Evolutionary conservation across 1,284 basidiomycete genomes (phyloP), one percentile per base, ranked within the genome.

Genomic region (Calocybe gambosa): DNA sequence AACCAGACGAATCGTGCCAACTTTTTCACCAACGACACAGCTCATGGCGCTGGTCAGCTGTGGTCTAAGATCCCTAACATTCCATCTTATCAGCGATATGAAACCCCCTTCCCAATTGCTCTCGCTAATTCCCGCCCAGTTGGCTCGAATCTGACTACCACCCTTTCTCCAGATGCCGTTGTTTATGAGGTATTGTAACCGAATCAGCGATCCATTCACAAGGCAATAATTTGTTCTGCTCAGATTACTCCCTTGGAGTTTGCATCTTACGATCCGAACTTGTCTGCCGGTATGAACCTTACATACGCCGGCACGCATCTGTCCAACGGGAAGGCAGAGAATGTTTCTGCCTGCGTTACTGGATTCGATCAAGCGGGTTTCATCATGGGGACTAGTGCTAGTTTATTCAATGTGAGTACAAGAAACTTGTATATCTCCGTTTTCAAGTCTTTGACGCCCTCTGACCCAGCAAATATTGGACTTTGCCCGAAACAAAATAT

Each of bases 291-390:
- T 59, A 69, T 77, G 56, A 78, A 81, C 51, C 60, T 80, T 28
- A 65, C 74, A 0, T 82, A 76, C 55, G 69, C 69, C 5, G 84
- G 84, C 9, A 85, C 84, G 0, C 69, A 73, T 50, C 60, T 85
- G 10, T 58, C 60, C 12, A 71, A 80, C 47, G 78, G 78, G 5
- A 59, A 62, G 47, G 71, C 80, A 1, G 60, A 59, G 13, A 77
- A 75, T 51, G 58, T 66, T 1, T 75, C 75, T 2, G 61, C 72
- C 1, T 87, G 85, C 55, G 77, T 83, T 12, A 74, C 69, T 1
- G 76, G 74, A 7, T 85, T 85, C 51, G 83, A 86, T 54, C 76
- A 84, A 56, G 79, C 75, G 0, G 74, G 74, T 0, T 84, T 83
- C 56, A 56, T 84, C 31, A 81, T 83, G 73, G 81, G 81, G 7